phyloP scores from a whole-genome alignment of 202 grass and related monocot species.

The Schoenoplectus tabernaemontani region DNA sequence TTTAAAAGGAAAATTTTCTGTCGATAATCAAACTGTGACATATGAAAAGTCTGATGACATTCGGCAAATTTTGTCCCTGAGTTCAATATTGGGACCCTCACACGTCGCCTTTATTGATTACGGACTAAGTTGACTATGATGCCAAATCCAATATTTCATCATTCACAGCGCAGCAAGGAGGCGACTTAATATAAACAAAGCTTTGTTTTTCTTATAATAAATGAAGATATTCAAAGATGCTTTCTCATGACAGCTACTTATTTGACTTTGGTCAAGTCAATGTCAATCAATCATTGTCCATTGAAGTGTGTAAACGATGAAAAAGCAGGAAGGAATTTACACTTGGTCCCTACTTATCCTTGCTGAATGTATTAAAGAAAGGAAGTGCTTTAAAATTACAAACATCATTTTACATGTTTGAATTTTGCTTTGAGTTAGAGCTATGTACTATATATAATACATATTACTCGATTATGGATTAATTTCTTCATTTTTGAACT shows the following conservation, averaged over 20 bases:
- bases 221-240: not conserved
- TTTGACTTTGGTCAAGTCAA: not conserved
- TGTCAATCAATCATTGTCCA: not conserved
- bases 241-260: not conserved
- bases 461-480: too few species aligned
- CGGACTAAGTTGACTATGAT: not conserved
- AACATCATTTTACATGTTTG: not conserved
- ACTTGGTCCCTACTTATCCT: not conserved
- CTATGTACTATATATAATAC: too few species aligned
- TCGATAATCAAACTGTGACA: not conserved
- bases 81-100: not conserved
- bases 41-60: not conserved
- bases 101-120: not conserved
- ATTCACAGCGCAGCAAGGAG: not conserved
- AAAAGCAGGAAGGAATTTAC: not conserved
- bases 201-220: not conserved
- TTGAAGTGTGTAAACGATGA: not conserved
- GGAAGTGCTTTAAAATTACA: not conserved
- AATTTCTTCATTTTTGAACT: too few species aligned
- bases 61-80: too few species aligned
- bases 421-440: not conserved
- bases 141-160: slow-evolving; percentile 10
- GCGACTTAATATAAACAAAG: not conserved
- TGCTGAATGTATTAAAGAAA: not conserved
- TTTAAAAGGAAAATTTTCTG: not conserved